These are phyloP conservation scores for Candida xyloterini DNA, from an alignment of 805 yeast species.

Conservation along the genomic window DNA sequence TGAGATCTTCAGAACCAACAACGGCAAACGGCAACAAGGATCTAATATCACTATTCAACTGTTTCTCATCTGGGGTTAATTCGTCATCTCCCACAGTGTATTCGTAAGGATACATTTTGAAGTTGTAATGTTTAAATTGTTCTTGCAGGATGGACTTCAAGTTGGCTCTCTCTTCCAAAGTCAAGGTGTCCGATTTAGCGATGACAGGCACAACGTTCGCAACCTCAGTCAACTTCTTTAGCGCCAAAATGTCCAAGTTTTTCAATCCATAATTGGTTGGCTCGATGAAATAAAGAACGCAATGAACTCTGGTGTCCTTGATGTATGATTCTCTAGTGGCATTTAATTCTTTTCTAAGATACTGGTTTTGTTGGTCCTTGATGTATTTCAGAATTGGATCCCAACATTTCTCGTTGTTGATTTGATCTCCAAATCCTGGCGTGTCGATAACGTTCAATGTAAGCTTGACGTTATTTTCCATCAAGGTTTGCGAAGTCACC, in stretches of 20 bases:
- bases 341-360: slow-evolving; percentile 88
- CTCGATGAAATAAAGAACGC: slow-evolving; percentile 84
- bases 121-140: slow-evolving; percentile 69
- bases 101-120: slow-evolving; percentile 84
- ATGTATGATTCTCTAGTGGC: slow-evolving; percentile 86
- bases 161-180: slow-evolving; percentile 75
- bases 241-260: slow-evolving; percentile 76
- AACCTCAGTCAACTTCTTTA: slow-evolving; percentile 81
- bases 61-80: slow-evolving; percentile 66
- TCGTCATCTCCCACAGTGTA: slow-evolving; percentile 27
- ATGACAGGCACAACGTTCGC: slow-evolving; percentile 94
- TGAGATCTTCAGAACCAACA: slow-evolving; percentile 82
- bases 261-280: slow-evolving; percentile 87
- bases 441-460: slow-evolving; percentile 90
- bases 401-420: slow-evolving; percentile 94
- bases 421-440: slow-evolving; percentile 97
- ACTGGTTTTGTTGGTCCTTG: slow-evolving; percentile 91
- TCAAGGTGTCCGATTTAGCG: slow-evolving; percentile 89
- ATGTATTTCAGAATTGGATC: slow-evolving; percentile 92
- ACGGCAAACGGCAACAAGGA: slow-evolving; percentile 88
- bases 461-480: slow-evolving; percentile 85
- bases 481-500: slow-evolving; percentile 62
- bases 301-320: slow-evolving; percentile 89
- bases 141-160: slow-evolving; percentile 75
- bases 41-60: slow-evolving; percentile 70